Conservation (phyloP, 1,139 yeast genomes). For the Blastobotrys aristatus region DNA sequence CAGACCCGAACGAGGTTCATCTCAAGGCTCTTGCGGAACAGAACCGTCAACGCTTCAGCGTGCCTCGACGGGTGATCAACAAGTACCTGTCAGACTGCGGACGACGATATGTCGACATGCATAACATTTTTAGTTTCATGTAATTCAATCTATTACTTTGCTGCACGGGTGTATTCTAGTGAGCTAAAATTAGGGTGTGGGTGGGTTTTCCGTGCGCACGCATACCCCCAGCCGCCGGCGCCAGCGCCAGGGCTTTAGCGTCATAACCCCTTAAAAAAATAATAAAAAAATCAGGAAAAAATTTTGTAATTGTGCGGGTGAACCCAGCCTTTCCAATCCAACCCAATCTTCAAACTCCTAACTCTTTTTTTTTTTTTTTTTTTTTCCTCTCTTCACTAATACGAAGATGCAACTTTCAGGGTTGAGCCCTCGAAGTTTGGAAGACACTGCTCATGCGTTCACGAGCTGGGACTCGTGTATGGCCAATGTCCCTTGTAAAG, state of each 20-base stretch:
- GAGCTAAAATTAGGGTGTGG: no score
- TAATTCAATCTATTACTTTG: constrained; percentile 6
- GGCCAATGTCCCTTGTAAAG: constrained; percentile 70
- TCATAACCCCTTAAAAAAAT: constrained; percentile 1
- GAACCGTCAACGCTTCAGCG: constrained; percentile 59
- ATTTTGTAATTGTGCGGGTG: constrained; percentile 1
- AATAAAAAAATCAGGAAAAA: neutral
- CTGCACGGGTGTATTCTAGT: no score
- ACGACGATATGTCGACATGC: constrained; percentile 86
- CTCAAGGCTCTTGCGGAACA: constrained; percentile 74
- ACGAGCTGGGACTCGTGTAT: constrained; percentile 73
- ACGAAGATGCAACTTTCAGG: neutral
- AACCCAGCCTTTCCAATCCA: neutral
- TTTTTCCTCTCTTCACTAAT: neutral
- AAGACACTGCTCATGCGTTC: constrained; percentile 39
- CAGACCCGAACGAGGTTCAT: constrained; percentile 39
- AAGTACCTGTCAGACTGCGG: constrained; percentile 82
- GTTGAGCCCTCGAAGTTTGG: constrained; percentile 12
- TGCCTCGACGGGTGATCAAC: constrained; percentile 57
- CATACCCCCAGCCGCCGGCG: no score
- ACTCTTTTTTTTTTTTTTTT: neutral
- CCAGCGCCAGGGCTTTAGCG: neutral
- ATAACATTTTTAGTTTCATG: constrained; percentile 51
- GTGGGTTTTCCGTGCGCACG: neutral
- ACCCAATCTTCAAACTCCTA: neutral